Conservation (phyloP, 1,284 basidiomycete species). For the Ceratobasidium sp. region DNA sequence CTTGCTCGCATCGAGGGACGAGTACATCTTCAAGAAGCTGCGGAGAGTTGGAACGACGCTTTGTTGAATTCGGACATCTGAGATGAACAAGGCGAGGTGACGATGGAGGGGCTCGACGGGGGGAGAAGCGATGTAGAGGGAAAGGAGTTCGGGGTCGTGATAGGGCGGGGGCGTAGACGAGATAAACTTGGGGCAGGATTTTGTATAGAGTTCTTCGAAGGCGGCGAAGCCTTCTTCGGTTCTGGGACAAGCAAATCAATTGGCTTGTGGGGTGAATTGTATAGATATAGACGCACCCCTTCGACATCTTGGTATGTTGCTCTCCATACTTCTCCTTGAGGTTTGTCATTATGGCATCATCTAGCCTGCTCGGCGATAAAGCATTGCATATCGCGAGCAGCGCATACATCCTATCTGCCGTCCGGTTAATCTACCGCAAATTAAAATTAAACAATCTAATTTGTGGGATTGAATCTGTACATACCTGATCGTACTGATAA, state of each 20-base stretch:
- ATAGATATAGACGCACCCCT: conserved; percentile 67
- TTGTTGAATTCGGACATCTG: conserved; percentile 80
- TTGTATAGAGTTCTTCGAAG: conserved; percentile 95
- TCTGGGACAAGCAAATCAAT: conserved; percentile 59
- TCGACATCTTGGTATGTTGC: conserved; percentile 86
- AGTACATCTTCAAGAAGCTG: conserved; percentile 95
- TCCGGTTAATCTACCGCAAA: conserved; percentile 86
- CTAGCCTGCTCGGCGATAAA: conserved; percentile 88
- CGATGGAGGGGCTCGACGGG: conserved; percentile 83
- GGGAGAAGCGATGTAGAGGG: conserved; percentile 65
- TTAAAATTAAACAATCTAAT: not conserved
- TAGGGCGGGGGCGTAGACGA: conserved; percentile 93
- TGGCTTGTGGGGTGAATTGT: not conserved
- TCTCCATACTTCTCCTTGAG: conserved; percentile 95
- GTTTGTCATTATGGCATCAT: conserved; percentile 94
- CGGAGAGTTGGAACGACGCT: conserved; percentile 83
- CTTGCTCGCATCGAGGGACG: conserved; percentile 91
- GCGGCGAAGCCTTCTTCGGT: conserved; percentile 78
- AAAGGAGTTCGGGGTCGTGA: conserved; percentile 80
- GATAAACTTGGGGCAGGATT: conserved; percentile 97
- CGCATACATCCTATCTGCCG: conserved; percentile 97
- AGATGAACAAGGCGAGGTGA: conserved; percentile 86
- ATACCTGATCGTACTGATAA: conserved; percentile 95
- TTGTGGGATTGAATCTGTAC: not conserved
- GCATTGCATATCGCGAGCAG: conserved; percentile 94